Conservation (phyloP, 768 basidiomycete genomes). For the Boletellus ananas region DNA sequence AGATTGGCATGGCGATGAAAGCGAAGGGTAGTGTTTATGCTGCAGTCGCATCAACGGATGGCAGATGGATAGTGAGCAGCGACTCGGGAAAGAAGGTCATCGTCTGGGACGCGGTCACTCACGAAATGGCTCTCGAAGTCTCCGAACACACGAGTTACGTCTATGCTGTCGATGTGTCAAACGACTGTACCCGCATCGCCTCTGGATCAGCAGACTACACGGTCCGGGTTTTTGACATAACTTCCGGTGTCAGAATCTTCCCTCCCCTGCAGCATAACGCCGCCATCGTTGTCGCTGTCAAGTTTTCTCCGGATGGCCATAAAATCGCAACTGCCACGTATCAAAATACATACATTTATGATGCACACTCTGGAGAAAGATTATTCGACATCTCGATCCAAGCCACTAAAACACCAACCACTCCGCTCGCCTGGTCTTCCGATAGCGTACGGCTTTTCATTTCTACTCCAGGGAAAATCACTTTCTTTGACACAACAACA, state of each 20-base stretch:
- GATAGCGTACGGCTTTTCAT: neutral
- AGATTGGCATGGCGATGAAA: neutral
- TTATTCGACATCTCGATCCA: neutral
- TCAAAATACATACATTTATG: neutral
- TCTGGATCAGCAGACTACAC: neutral
- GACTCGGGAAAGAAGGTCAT: neutral
- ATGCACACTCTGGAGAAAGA: neutral
- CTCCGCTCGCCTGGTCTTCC: neutral
- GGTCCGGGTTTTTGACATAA: neutral
- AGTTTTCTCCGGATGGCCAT: neutral
- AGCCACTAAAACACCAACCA: neutral
- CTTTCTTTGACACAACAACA: neutral
- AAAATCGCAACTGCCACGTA: neutral
- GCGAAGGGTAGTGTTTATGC: neutral
- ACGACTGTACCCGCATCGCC: neutral
- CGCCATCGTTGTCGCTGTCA: neutral
- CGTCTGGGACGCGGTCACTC: neutral
- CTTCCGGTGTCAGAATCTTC: neutral
- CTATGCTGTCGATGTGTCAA: neutral
- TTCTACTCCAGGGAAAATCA: neutral
- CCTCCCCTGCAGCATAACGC: neutral
- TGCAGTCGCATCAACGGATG: neutral
- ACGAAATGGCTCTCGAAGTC: neutral
- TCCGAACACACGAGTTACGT: neutral
- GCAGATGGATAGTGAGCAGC: conserved; percentile 1